Evolutionary conservation across 2,329 filamentous ascomycete genomes (phyloP).

Genomic region (Aspergillus sp.): DNA sequence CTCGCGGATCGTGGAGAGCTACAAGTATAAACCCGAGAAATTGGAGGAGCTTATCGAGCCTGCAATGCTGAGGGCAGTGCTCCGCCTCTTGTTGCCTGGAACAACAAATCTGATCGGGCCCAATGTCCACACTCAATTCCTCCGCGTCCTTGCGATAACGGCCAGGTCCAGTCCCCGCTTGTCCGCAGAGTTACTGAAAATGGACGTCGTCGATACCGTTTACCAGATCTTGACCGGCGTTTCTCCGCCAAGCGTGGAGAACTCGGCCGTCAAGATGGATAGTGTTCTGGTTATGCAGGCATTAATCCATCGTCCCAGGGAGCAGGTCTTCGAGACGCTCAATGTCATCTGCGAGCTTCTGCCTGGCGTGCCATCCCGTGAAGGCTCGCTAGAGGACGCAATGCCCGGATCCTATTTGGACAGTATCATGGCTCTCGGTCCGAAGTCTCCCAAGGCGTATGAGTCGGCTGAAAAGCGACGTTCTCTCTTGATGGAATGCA

Average conservation of each 20-base stretch:
- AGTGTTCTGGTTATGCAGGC: conserved; percentile 98
- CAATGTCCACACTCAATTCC: conserved; percentile 91
- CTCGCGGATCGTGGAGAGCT: conserved; percentile 92
- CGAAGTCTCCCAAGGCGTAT: conserved; percentile 31
- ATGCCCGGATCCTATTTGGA: conserved; percentile 38
- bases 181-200: conserved; percentile 83
- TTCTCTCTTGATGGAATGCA: conserved; percentile 73
- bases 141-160: conserved; percentile 82
- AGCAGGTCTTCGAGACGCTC: conserved; percentile 93
- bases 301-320: conserved; percentile 84
- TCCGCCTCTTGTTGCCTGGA: conserved; percentile 81
- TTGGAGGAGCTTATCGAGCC: conserved; percentile 87
- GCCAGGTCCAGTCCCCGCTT: conserved; percentile 79
- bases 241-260: conserved; percentile 68
- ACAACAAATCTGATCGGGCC: conserved; percentile 91
- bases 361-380: conserved; percentile 58
- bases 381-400: conserved; percentile 43
- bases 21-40: conserved; percentile 77
- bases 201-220: conserved; percentile 93
- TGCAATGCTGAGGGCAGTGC: conserved; percentile 72
- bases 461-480: conserved; percentile 66
- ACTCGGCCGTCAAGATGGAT: conserved; percentile 59
- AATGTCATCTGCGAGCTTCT: conserved; percentile 96
- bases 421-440: conserved; percentile 33
- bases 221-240: conserved; percentile 97